Base-by-base conservation (phyloP, 164 flowering plant species). In the Aristolochia contorta region DNA sequence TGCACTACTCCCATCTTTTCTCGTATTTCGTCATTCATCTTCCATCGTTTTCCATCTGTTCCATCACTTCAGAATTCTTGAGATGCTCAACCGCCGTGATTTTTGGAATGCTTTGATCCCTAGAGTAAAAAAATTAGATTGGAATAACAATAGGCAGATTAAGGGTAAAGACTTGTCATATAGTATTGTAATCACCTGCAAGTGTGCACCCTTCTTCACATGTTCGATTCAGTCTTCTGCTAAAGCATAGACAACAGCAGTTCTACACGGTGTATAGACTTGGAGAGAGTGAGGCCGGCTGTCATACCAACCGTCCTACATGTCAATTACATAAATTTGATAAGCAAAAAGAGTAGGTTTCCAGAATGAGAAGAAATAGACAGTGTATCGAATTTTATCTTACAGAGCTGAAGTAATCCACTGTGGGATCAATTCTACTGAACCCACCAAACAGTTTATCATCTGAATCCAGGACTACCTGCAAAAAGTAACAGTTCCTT, bases 401-500 rank as follows among this genome's bases (percentile, higher is more conserved):
- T 81, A 93, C 99, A 57, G 47, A 27, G 69, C 72, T 86, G 75
- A 94, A 86, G 70, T 73, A 84, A 56, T 86, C 95, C 21, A 89
- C 91, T 13, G 51, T 51, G 64, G 71, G 91, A 67, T 78, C 77
- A n/a, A 90, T 69, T 79, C 99, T 84, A 49, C 62, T 59, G 65
- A 79, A 88, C 59, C 97, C 99, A 55, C 97, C 99, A 75, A 84
- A 94, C 32, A 79, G 64, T 32, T 73, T 59, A 41, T 74, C 84
- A 72, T 94, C 99, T 1, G 99, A 94, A 71, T 88, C 93, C 80
- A 94, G 75, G 54, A 82, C 95, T 58, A 86, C 77, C 99, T 93
- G 81, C 18, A 73, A 65, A 32, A 63, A 37, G 45, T 18, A 12
- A 56, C 7, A 21, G 6, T 3, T 49, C 14, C 43, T 37, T 37